A percentile compares a stretch with the other conserved stretches of the same genome.
phyloP scores from a whole-genome alignment of 139 green algal species.

The Chlamydomonas sp. region DNA sequence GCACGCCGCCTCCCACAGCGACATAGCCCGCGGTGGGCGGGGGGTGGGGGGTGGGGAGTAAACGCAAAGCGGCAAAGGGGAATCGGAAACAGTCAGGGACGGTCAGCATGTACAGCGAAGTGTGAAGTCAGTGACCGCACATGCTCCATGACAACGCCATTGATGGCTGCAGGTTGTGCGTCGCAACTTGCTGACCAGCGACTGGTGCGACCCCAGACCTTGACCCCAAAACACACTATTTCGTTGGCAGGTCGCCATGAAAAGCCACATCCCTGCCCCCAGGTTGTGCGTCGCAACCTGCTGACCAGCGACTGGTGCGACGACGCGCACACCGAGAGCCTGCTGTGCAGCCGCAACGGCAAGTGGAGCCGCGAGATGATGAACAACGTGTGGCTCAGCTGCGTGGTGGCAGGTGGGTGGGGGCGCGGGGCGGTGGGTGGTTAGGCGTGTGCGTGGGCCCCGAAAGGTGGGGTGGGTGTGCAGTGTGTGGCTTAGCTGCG shows the following conservation, averaged over 20 bases:
- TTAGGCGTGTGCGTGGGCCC: background rate
- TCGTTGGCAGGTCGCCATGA: too few relatives aligned
- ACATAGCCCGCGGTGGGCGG: too few relatives aligned
- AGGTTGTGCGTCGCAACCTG: constrained; percentile 82
- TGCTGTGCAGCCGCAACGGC: constrained; percentile 73
- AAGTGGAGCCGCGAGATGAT: constrained; percentile 78
- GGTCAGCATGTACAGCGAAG: too few relatives aligned
- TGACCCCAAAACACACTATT: background rate
- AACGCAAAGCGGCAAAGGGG: too few relatives aligned
- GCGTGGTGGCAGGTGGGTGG: constrained; percentile 83
- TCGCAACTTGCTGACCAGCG: constrained; percentile 86
- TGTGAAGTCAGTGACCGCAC: too few relatives aligned
- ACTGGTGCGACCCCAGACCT: background rate
- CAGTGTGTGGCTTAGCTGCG: background rate
- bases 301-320: constrained; percentile 93
- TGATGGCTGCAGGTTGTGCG: constrained; percentile 38
- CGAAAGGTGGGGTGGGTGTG: background rate
- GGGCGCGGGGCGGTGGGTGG: background rate
- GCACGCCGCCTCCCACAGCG: too few relatives aligned
- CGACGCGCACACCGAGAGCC: constrained; percentile 84
- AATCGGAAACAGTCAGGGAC: too few relatives aligned
- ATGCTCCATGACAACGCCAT: too few relatives aligned
- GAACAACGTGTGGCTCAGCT: constrained; percentile 79
- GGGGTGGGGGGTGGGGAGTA: too few relatives aligned
- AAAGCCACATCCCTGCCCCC: background rate